phyloP scores from a whole-genome alignment of 2,329 filamentous ascomycete species.

The Teratosphaeria gauchensis region DNA sequence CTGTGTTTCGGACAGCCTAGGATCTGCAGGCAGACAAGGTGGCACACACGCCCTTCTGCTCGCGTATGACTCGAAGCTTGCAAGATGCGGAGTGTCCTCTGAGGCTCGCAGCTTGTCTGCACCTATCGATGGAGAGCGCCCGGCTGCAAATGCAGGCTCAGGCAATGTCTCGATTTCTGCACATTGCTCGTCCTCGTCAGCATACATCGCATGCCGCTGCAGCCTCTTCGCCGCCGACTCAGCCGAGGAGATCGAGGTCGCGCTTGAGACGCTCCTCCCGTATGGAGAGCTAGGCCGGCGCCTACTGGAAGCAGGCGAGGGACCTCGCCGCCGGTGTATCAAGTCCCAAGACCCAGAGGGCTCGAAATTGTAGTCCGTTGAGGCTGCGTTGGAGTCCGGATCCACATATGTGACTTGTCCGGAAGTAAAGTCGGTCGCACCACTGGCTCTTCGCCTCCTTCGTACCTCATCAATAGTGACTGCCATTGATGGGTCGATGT shows the following conservation, averaged over 20 bases:
- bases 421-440: constrained; percentile 7
- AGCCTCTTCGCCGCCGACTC: constrained; percentile 2
- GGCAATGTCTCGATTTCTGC: not conserved
- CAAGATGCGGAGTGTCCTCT: not conserved
- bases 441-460: constrained; percentile 3
- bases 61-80: not conserved
- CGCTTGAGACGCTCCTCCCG: constrained; percentile 21
- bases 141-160: not conserved
- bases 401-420: constrained; percentile 24
- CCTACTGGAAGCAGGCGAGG: constrained; percentile 26
- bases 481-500: constrained; percentile 37
- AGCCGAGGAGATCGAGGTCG: constrained; percentile 14
- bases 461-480: constrained; percentile 36
- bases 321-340: constrained; percentile 27
- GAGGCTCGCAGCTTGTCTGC: not conserved
- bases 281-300: constrained; percentile 24
- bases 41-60: not conserved
- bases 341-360: constrained; percentile 35
- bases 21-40: not conserved
- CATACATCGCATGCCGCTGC: not conserved
- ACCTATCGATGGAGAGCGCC: not conserved
- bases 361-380: constrained; percentile 33
- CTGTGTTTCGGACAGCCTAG: constrained; percentile 3
- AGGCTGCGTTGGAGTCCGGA: constrained; percentile 30
- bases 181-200: not conserved